Base-by-base conservation (phyloP, 345 rosid species). In the Murraya koenigii region DNA sequence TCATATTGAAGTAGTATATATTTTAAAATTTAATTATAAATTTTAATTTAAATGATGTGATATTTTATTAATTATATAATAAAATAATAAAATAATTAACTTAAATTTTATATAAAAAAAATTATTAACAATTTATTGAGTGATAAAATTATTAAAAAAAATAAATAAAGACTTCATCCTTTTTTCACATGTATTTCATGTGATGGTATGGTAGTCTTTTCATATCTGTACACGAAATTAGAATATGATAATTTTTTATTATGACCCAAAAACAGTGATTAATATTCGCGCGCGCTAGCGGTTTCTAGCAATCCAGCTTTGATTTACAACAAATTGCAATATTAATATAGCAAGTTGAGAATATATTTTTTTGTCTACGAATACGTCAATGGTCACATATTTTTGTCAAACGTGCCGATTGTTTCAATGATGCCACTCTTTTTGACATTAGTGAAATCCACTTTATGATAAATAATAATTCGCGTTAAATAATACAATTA, bases 401-500 rank as follows among this genome's bases (percentile, higher is more conserved):
- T 74, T 69, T 47, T 19, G 17, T 47, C 75, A 70, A 70, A 32
- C n/a, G 9, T 35, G 28, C 55, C 5, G 44, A 26, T 15, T 61
- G 36, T 47, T 25, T 26, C 33, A 62, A 52, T 75, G 36, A 60
- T 26, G 28, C n/a, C 25, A 30, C 6, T 54, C 39, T 44, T 60
- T 59, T 79, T 79, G 70, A 68, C 70, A n/a, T 62, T 69, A 49
- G 41, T 32, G 59, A 75, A 54, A 38, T 52, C 44, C 41, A 32
- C 38, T 63, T 75, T 60, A 25, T 35, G 64, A 52, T 80, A 47
- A 74, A 79, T 75, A 74, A 79, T 75, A 75, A 75, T 80, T 47
- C 59, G 6, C 19, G 17, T 52, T 2, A 69, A 49, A 13, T 39
- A 63, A 19, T 49, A 33, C 23, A 6, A 36, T 22, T 66, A 73